Evolutionary conservation across 1,284 basidiomycete genomes (phyloP).

Genomic region (Phlebopus sp.): DNA sequence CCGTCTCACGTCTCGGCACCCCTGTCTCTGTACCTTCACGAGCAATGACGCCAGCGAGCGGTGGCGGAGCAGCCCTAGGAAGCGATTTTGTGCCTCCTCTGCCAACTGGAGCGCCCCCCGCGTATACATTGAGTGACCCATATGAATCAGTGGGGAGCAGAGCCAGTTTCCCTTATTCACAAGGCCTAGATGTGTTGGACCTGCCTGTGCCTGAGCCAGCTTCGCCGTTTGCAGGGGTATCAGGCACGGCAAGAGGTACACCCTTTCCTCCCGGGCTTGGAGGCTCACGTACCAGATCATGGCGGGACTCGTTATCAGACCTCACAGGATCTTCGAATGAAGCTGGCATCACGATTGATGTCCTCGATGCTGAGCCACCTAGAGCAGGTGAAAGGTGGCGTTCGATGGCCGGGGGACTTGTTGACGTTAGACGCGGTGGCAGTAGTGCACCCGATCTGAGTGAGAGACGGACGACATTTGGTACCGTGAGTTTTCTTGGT

Average conservation of each 20-base stretch:
- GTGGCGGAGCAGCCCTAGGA: conserved; percentile 16
- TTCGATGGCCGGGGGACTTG: conserved; percentile 40
- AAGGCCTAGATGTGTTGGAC: conserved; percentile 53
- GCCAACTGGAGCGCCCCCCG: conserved; percentile 31
- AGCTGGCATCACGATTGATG: conserved; percentile 47
- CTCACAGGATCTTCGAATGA: conserved; percentile 33
- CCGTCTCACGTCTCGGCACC: conserved; percentile 49
- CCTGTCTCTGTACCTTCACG: conserved; percentile 45
- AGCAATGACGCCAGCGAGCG: conserved; percentile 39
- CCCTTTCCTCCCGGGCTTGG: conserved; percentile 51
- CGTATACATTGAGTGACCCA: conserved; percentile 35
- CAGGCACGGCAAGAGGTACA: conserved; percentile 28
- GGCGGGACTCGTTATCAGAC: conserved; percentile 41
- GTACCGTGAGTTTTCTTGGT: conserved; percentile 42
- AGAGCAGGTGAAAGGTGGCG: conserved; percentile 55
- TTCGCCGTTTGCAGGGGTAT: conserved; percentile 42
- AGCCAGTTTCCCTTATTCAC: conserved; percentile 18
- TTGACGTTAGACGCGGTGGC: conserved; percentile 20
- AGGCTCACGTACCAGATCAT: conserved; percentile 36
- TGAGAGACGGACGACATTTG: conserved; percentile 55
- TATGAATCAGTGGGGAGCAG: conserved; percentile 22
- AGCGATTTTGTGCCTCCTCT: conserved; percentile 15
- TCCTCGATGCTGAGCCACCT: conserved; percentile 65
- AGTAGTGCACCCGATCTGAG: conserved; percentile 22
- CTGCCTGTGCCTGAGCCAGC: conserved; percentile 55